Conservation (phyloP, 2,329 filamentous ascomycete species). For the Pseudopyrenochaeta lycopersici region DNA sequence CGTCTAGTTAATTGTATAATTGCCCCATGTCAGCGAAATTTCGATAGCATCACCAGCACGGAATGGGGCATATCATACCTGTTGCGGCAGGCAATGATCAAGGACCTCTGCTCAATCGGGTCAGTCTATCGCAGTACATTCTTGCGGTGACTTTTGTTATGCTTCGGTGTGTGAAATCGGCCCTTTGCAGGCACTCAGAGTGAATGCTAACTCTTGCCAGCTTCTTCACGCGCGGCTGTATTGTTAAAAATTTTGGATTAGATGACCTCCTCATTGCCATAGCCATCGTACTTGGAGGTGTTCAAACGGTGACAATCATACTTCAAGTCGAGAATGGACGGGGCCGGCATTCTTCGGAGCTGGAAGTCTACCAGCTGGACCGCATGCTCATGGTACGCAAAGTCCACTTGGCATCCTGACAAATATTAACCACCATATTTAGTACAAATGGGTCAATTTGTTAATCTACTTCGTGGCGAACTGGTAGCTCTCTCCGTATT, state of each 20-base stretch:
- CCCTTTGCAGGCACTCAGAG: not conserved
- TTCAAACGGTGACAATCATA: slow-evolving; percentile 35
- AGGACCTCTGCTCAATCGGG: slow-evolving; percentile 33
- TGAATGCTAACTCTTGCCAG: slow-evolving; percentile 15
- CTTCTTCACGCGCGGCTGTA: slow-evolving; percentile 33
- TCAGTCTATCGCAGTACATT: slow-evolving; percentile 30
- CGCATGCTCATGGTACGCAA: slow-evolving; percentile 31
- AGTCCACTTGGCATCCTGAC: too few species aligned
- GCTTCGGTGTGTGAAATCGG: slow-evolving; percentile 21
- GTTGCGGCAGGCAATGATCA: slow-evolving; percentile 19
- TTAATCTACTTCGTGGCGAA: slow-evolving; percentile 38
- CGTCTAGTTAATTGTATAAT: not conserved
- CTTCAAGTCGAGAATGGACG: slow-evolving; percentile 37
- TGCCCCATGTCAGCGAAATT: slow-evolving; percentile 19
- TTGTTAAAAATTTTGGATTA: slow-evolving; percentile 35
- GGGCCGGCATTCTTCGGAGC: slow-evolving; percentile 27
- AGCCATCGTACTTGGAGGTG: slow-evolving; percentile 33
- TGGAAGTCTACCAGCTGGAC: slow-evolving; percentile 26
- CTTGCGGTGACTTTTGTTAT: slow-evolving; percentile 32
- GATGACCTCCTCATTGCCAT: slow-evolving; percentile 38
- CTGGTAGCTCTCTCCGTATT: slow-evolving; percentile 18
- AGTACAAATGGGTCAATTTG: slow-evolving; percentile 41
- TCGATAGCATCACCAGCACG: slow-evolving; percentile 10
- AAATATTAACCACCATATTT: too few species aligned
- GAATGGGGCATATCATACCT: slow-evolving; percentile 33